phyloP scores from a whole-genome alignment of 2,329 filamentous ascomycete species.

The Sarocladium strictum region DNA sequence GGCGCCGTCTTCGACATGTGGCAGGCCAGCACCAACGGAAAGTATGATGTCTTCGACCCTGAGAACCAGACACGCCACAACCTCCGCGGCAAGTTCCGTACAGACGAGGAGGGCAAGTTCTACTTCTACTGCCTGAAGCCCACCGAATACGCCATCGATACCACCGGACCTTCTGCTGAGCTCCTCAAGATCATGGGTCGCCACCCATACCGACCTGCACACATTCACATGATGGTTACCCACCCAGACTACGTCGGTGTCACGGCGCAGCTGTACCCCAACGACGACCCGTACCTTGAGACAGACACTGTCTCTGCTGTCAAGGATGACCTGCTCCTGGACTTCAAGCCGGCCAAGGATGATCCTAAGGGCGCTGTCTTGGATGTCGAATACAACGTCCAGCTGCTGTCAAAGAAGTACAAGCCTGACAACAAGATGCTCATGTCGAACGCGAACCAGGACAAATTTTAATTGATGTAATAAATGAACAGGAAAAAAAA shows the following conservation, averaged over 20 bases:
- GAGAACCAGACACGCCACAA: conserved; percentile 67
- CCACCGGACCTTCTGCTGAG: conserved; percentile 45
- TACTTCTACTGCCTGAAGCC: conserved; percentile 71
- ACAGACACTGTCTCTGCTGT: conserved; percentile 44
- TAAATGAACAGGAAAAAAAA: neutral
- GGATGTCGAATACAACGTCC: conserved; percentile 37
- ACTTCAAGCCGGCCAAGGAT: conserved; percentile 39
- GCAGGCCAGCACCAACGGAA: conserved; percentile 70
- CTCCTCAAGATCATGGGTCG: conserved; percentile 40
- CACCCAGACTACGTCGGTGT: conserved; percentile 63
- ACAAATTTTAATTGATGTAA: conserved; percentile 10
- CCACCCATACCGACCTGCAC: conserved; percentile 42
- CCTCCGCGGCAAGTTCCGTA: conserved; percentile 69
- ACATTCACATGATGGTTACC: conserved; percentile 47
- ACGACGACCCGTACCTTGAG: conserved; percentile 56
- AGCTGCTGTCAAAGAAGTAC: conserved; percentile 38
- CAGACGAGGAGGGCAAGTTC: conserved; percentile 64
- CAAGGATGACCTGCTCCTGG: conserved; percentile 44
- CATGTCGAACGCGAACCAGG: conserved; percentile 20
- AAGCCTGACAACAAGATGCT: conserved; percentile 19
- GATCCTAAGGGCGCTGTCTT: conserved; percentile 28
- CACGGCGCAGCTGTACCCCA: conserved; percentile 73
- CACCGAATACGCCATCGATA: conserved; percentile 66
- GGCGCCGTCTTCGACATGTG: conserved; percentile 71
- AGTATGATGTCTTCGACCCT: conserved; percentile 72